A percentile compares a stretch with the other conserved stretches of the same genome.
phyloP scores from a whole-genome alignment of 2,329 filamentous ascomycete species.

The Apiospora arundinis region DNA sequence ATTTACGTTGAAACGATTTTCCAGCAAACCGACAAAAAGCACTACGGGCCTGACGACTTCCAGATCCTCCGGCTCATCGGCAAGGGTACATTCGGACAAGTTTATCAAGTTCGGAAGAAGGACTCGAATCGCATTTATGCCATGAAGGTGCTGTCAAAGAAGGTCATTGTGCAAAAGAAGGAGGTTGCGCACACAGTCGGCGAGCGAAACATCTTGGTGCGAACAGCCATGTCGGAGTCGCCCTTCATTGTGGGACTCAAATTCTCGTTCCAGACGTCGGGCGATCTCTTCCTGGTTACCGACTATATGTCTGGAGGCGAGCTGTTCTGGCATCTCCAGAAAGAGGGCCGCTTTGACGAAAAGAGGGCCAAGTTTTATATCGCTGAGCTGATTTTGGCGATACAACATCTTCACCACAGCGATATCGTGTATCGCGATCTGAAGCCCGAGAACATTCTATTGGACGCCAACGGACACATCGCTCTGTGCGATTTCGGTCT shows the following conservation, averaged over 20 bases:
- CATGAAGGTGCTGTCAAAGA: conserved; percentile 99
- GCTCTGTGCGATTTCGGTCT: conserved; percentile 97
- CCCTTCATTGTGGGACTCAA: conserved; percentile 98
- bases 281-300: conserved; percentile 96
- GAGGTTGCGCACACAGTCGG: conserved; percentile 97
- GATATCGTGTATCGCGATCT: conserved; percentile 98
- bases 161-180: conserved; percentile 99
- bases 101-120: conserved; percentile 97
- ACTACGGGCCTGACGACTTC: conserved; percentile 94
- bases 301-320: conserved; percentile 99
- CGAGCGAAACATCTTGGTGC: conserved; percentile 95
- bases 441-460: conserved; percentile 95
- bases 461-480: conserved; percentile 97
- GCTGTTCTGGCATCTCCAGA: conserved; percentile 97
- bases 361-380: conserved; percentile 98
- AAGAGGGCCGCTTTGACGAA: conserved; percentile 95
- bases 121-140: conserved; percentile 96
- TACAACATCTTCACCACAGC: conserved; percentile 94
- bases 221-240: conserved; percentile 93
- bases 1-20: conserved; percentile 87
- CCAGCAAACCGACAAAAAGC: conserved; percentile 85
- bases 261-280: conserved; percentile 97
- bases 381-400: conserved; percentile 91
- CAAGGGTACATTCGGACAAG: conserved; percentile 97
- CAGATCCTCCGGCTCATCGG: conserved; percentile 95